Conservation (phyloP, 139 green algal genomes). For the Asterochloris sp. region DNA sequence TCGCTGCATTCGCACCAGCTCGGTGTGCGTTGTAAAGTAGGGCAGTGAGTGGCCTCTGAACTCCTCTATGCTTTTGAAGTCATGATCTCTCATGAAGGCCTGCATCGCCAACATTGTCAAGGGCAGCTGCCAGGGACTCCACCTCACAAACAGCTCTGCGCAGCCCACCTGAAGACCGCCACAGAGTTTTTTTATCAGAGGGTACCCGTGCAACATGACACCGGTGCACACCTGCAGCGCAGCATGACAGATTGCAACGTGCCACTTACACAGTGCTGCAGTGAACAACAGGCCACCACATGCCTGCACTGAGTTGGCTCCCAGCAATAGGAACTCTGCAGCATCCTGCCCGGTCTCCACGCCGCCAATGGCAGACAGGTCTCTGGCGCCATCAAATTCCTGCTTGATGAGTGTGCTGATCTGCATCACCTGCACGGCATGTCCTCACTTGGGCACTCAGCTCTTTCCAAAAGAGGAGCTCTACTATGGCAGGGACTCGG, state of each 20-base stretch:
- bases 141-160: not conserved
- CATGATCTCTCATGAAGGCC: constrained; percentile 75
- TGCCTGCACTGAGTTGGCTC: constrained; percentile 91
- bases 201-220: constrained; percentile 97
- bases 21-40: constrained; percentile 94
- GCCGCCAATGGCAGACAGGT: constrained; percentile 84
- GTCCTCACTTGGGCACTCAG: too few species aligned
- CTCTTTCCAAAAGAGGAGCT: too few species aligned
- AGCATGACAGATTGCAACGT: not conserved
- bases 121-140: not conserved
- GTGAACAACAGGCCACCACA: not conserved
- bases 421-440: constrained; percentile 40
- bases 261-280: not conserved
- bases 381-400: constrained; percentile 51
- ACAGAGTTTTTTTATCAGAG: constrained; percentile 83
- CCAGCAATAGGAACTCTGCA: constrained; percentile 96
- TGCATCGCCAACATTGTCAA: constrained; percentile 9
- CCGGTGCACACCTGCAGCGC: constrained; percentile 90
- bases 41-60: constrained; percentile 81
- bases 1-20: constrained; percentile 85
- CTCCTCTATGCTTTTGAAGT: constrained; percentile 79
- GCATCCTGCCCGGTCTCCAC: constrained; percentile 90
- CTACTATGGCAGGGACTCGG: too few species aligned
- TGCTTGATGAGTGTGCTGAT: constrained; percentile 65
- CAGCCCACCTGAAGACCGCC: constrained; percentile 75